Evolutionary conservation across 148 eudicot genomes (phyloP), one percentile per base, ranked within the genome.

Genomic region (Camellia japonica): DNA sequence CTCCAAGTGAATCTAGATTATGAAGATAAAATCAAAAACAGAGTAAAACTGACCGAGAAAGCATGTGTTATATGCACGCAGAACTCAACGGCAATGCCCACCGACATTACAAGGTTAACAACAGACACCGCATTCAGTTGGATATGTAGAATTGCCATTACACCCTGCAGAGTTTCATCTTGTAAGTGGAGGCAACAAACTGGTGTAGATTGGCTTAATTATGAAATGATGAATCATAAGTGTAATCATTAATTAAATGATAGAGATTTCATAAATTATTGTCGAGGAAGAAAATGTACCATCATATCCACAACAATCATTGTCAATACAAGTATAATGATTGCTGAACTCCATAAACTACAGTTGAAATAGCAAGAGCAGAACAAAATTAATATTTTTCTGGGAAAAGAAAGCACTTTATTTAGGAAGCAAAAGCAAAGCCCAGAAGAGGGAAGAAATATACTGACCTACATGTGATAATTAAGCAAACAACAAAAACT

Each of bases 11-110:
- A 80, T 15, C 19, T 6, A 38, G 1, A 41, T 18, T 54, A 23
- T 56, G 41, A 60, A 47, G 23, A 44, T 58, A 63, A 68, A 71
- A 73, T 65, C 19, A 20, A 73, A 79, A 85, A 63, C 58, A 80
- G 64, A 43, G 42, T 44, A 83, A 76, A 19, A 88, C 92, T 78
- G 42, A 97, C 99, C 98, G 95, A 83, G 94, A 94, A 97, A 82
- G 99, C 97, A 85, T 97, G 99, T 55, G 99, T 94, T 71, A 97
- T 92, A 84, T 97, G 99, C 73, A 97, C 99, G 77, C 99, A 97
- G 78, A 97, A 97, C 89, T 97, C 99, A 76, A 97, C 99, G 49
- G 97, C 89, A 81, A 97, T 97, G 38, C 99, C 98, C 80, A 97
- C 98, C 20, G 99, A 85, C 99, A 97, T 97, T 44, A 97, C 91